phyloP scores from a whole-genome alignment of 1,284 basidiomycete species.

The Thelephora terrestris region DNA sequence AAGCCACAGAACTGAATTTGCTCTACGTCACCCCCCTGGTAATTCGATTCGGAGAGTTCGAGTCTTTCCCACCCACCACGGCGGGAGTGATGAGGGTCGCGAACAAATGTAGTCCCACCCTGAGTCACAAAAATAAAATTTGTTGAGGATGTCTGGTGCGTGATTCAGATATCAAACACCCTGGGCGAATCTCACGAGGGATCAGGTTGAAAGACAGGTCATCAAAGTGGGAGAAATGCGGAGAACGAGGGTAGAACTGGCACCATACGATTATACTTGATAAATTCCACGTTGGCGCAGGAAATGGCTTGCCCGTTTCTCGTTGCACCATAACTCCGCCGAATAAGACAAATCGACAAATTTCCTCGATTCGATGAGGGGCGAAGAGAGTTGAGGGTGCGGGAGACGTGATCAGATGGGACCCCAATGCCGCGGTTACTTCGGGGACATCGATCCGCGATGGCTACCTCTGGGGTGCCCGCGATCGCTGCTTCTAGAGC shows the following conservation, averaged over 20 bases:
- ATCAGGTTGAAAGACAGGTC: conserved; percentile 40
- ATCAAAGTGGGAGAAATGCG: conserved; percentile 25
- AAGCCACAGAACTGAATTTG: conserved; percentile 31
- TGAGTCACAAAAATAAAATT: conserved; percentile 29
- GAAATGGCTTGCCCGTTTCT: too few relatives aligned
- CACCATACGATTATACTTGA: conserved; percentile 49
- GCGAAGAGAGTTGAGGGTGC: too few relatives aligned
- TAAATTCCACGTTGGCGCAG: too few relatives aligned
- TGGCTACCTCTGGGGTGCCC: too few relatives aligned
- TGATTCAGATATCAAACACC: conserved; percentile 11
- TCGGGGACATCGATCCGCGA: too few relatives aligned
- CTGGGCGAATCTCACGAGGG: neutral
- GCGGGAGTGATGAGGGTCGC: conserved; percentile 17
- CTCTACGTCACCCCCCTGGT: conserved; percentile 44
- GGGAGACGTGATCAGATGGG: too few relatives aligned
- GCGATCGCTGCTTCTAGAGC: too few relatives aligned
- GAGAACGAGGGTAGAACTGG: conserved; percentile 29
- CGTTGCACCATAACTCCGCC: too few relatives aligned
- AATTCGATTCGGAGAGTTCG: conserved; percentile 19
- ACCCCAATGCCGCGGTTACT: too few relatives aligned
- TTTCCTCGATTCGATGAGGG: too few relatives aligned
- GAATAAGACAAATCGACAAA: too few relatives aligned
- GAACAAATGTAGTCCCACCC: conserved; percentile 18
- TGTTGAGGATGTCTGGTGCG: conserved; percentile 37
- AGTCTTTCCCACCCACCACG: conserved; percentile 11